Evolutionary conservation across 495 filamentous ascomycete genomes (phyloP).

Genomic region (Xylaria intraflava): DNA sequence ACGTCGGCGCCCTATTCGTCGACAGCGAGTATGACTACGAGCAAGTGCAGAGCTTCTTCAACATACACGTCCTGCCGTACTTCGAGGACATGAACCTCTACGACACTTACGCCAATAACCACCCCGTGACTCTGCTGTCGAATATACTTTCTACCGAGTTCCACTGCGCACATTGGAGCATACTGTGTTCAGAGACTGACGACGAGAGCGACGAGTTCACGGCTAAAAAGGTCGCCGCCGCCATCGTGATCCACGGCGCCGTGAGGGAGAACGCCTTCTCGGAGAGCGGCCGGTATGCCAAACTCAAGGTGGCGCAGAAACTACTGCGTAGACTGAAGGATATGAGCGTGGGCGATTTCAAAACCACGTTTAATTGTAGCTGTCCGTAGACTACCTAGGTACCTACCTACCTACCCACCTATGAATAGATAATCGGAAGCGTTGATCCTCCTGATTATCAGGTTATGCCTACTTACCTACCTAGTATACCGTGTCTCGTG

Average conservation of each 20-base stretch:
- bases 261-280: constrained; percentile 57
- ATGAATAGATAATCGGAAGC: too few species aligned
- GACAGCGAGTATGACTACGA: constrained; percentile 77
- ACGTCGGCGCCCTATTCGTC: constrained; percentile 84
- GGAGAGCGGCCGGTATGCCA: constrained; percentile 62
- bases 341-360: constrained; percentile 54
- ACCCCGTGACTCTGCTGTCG: constrained; percentile 56
- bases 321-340: constrained; percentile 55
- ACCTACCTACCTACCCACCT: background rate
- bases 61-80: constrained; percentile 60
- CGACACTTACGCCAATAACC: constrained; percentile 81
- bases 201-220: constrained; percentile 24
- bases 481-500: too few species aligned
- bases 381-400: constrained; percentile 36
- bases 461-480: too few species aligned
- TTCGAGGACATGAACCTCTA: constrained; percentile 88
- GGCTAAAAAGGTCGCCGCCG: constrained; percentile 54
- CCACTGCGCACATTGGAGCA: constrained; percentile 43
- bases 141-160: constrained; percentile 40
- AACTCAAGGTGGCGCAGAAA: constrained; percentile 62
- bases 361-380: constrained; percentile 52
- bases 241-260: constrained; percentile 67
- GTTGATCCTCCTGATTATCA: too few species aligned
- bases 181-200: constrained; percentile 26
- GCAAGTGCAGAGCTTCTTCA: constrained; percentile 71